phyloP scores from a whole-genome alignment of 176 grass and related monocot species.

The Musa itinerans region DNA sequence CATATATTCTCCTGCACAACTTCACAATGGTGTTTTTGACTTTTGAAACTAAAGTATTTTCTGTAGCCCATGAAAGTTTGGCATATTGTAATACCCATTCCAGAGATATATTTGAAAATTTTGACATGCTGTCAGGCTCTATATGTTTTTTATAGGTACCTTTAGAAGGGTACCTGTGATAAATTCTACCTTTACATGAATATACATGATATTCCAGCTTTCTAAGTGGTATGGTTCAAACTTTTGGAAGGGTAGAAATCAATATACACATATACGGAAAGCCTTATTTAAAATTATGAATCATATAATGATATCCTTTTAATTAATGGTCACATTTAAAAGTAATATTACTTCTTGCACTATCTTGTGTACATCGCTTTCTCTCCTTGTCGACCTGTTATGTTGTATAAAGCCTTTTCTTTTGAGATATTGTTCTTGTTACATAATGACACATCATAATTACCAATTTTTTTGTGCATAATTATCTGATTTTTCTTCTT shows the following conservation, averaged over 20 bases:
- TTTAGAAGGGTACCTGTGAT: too few species aligned
- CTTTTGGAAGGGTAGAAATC: too few species aligned
- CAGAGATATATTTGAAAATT: too few species aligned
- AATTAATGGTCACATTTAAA: not conserved
- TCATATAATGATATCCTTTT: not conserved
- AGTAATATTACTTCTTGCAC: not conserved
- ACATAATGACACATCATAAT: not conserved
- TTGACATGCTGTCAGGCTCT: too few species aligned
- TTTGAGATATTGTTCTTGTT: not conserved
- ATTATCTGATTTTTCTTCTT: not conserved
- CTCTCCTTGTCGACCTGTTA: not conserved
- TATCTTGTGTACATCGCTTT: not conserved
- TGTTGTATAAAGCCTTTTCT: not conserved
- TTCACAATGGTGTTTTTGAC: not conserved
- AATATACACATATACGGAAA: not conserved
- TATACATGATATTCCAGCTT: too few species aligned
- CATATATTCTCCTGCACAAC: not conserved
- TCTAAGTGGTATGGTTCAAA: too few species aligned
- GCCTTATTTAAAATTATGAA: not conserved
- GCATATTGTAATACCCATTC: too few species aligned
- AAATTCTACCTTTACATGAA: too few species aligned
- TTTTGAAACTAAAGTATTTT: too few species aligned
- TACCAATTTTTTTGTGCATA: not conserved
- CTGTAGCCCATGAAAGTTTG: too few species aligned
- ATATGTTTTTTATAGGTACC: too few species aligned